phyloP scores from a whole-genome alignment of 2,329 filamentous ascomycete species.

The Monosporascus sp. region DNA sequence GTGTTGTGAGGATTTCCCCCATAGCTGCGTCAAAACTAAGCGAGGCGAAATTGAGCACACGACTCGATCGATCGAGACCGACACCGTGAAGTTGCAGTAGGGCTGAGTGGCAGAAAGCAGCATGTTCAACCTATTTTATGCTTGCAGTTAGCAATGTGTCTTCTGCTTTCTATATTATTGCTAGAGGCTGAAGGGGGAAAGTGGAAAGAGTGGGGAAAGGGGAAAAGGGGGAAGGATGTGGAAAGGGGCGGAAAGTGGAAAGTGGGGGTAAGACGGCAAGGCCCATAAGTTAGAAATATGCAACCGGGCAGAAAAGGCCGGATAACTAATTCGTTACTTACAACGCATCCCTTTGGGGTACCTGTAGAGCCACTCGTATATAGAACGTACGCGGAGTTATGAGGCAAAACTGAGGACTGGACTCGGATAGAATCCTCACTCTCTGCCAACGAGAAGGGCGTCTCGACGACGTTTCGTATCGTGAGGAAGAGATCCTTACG shows the following conservation, averaged over 20 bases:
- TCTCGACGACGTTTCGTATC: background rate
- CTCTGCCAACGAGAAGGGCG: background rate
- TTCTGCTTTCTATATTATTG: too few relatives aligned
- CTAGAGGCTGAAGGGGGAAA: too few relatives aligned
- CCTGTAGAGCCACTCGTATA: background rate
- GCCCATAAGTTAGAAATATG: background rate
- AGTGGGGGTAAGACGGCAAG: background rate
- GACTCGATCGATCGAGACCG: background rate
- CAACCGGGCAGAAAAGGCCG: background rate
- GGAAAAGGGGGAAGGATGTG: background rate
- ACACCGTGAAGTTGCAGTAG: background rate
- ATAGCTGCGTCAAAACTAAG: background rate
- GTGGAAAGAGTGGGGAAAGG: background rate
- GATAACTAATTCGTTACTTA: background rate
- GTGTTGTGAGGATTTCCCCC: background rate
- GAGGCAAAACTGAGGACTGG: background rate
- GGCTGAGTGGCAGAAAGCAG: background rate
- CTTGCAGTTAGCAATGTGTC: too few relatives aligned
- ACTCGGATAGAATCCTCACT: background rate
- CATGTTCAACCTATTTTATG: background rate
- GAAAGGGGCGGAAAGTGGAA: background rate
- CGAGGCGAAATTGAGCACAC: background rate
- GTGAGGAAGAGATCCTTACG: background rate
- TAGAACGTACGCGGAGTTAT: background rate
- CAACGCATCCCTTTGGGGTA: background rate